Evolutionary conservation across 805 yeast genomes (phyloP).

Genomic region (Metschnikowia cubensis): DNA sequence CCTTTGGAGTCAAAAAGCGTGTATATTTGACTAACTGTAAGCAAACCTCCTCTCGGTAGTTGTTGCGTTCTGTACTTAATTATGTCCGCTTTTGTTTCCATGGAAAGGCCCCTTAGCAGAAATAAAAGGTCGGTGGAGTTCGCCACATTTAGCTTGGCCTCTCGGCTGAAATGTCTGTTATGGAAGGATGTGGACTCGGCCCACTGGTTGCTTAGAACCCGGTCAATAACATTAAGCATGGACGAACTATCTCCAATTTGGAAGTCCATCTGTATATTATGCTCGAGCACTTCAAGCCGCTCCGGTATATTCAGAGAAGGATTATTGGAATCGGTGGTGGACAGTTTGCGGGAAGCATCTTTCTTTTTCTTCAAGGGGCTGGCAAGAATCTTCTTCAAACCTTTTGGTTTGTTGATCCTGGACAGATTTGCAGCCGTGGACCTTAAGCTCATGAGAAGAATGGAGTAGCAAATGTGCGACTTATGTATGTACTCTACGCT

Average conservation of each 20-base stretch:
- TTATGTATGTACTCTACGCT: background rate
- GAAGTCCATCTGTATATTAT: conserved; percentile 39
- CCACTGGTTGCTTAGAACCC: conserved; percentile 36
- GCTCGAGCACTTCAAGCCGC: conserved; percentile 23
- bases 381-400: conserved; percentile 22
- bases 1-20: conserved; percentile 44
- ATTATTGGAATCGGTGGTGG: background rate
- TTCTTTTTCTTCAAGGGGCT: conserved; percentile 23
- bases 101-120: conserved; percentile 31
- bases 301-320: conserved; percentile 5
- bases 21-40: conserved; percentile 47
- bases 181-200: conserved; percentile 31
- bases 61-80: conserved; percentile 29
- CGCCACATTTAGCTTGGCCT: conserved; percentile 9
- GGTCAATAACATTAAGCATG: conserved; percentile 29
- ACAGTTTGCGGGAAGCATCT: conserved; percentile 4
- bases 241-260: conserved; percentile 30
- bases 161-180: conserved; percentile 18
- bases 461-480: conserved; percentile 3
- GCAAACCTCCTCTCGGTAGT: conserved; percentile 35
- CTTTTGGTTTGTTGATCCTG: conserved; percentile 21
- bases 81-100: conserved; percentile 34
- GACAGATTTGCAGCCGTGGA: conserved; percentile 42
- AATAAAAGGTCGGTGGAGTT: conserved; percentile 29
- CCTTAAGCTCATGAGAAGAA: conserved; percentile 19